phyloP scores from a whole-genome alignment of 2,329 filamentous ascomycete genomes.

The Apiospora phragmitis region DNA sequence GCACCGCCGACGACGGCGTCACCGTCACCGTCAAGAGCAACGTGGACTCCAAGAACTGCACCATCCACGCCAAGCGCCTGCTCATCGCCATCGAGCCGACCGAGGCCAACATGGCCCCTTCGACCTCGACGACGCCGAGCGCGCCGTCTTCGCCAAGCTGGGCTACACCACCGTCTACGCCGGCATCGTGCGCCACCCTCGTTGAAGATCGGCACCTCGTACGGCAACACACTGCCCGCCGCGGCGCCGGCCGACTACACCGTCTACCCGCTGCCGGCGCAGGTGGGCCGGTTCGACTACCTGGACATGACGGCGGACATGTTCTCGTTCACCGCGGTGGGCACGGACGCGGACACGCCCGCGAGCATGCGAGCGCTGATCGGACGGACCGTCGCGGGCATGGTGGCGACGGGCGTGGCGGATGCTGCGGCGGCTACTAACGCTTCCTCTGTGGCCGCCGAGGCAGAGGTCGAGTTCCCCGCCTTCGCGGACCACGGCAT shows the following conservation, averaged over 20 bases:
- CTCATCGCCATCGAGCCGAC: constrained; percentile 1
- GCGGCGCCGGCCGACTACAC: constrained; percentile 25
- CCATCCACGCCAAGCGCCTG: not conserved
- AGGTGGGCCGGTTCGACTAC: constrained; percentile 30
- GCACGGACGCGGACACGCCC: constrained; percentile 21
- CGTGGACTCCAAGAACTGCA: not conserved
- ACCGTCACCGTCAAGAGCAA: not conserved
- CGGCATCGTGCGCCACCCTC: constrained; percentile 1
- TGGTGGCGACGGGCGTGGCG: constrained; percentile 25
- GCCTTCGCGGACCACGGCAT: not conserved
- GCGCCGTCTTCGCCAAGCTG: not conserved
- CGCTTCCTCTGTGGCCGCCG: not conserved
- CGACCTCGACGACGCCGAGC: not conserved
- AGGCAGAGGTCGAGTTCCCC: not conserved
- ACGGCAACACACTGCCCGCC: constrained; percentile 22
- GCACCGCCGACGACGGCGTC: not conserved
- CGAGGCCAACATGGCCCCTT: not conserved
- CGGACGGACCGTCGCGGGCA: constrained; percentile 26
- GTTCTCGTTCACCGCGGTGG: constrained; percentile 33
- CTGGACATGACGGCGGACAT: constrained; percentile 29
- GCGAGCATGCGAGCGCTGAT: constrained; percentile 27
- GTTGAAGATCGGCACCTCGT: constrained; percentile 14
- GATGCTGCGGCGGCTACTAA: no score
- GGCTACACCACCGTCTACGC: constrained; percentile 1
- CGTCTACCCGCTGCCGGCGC: constrained; percentile 22